Evolutionary conservation across 2,329 filamentous ascomycete genomes (phyloP).

Genomic region (Penicillium crustosum): DNA sequence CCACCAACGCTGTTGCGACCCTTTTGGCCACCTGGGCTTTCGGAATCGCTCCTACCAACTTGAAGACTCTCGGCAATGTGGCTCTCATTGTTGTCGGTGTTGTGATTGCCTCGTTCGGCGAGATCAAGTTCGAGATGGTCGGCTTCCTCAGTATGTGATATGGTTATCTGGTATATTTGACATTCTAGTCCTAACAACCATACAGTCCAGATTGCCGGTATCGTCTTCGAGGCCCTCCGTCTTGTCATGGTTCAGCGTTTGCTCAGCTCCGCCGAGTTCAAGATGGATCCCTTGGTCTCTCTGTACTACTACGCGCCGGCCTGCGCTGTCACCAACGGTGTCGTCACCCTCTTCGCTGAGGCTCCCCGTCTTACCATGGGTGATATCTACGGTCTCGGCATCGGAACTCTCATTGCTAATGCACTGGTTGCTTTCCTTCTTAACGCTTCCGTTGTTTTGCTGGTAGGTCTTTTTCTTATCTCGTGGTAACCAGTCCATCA

Average conservation of each 20-base stretch:
- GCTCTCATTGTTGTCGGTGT: constrained; percentile 92
- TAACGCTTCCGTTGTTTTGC: constrained; percentile 76
- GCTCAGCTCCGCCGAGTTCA: constrained; percentile 70
- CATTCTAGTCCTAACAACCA: not conserved
- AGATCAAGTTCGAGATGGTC: constrained; percentile 76
- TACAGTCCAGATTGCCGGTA: constrained; percentile 64
- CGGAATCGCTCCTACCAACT: constrained; percentile 75
- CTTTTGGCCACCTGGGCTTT: constrained; percentile 84
- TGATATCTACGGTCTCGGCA: constrained; percentile 67
- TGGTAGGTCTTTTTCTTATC: constrained; percentile 37
- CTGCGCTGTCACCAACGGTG: constrained; percentile 72
- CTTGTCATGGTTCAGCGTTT: constrained; percentile 80
- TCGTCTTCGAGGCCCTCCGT: constrained; percentile 74
- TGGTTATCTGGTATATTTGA: not conserved
- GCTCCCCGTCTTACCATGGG: constrained; percentile 66
- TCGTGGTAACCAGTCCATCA: not conserved
- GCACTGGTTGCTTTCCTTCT: constrained; percentile 73
- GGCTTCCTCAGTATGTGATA: constrained; percentile 54
- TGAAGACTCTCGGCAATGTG: constrained; percentile 86
- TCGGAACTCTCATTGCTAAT: constrained; percentile 66
- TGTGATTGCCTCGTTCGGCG: constrained; percentile 86
- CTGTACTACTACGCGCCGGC: constrained; percentile 85
- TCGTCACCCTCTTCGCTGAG: constrained; percentile 66
- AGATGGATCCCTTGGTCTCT: constrained; percentile 84
- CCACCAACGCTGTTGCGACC: constrained; percentile 89